Percentiles rank a stretch among this genome's conserved stretches.
Conservation (phyloP, 1,139 yeast species). For the Geotrichum reessii region DNA sequence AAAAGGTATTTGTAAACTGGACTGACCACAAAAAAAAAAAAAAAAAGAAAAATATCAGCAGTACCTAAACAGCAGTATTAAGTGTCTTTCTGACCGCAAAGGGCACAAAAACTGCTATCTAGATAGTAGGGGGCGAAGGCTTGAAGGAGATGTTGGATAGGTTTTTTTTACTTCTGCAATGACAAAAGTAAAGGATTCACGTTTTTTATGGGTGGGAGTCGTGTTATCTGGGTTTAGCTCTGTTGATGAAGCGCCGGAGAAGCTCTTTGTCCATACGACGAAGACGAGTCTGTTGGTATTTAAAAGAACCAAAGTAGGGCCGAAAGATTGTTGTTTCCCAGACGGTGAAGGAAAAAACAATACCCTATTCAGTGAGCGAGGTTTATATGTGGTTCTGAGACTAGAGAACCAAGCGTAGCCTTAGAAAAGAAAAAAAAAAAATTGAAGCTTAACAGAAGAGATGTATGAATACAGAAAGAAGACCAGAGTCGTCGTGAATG, state of each 20-base stretch:
- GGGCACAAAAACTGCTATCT: slow-evolving; percentile 20
- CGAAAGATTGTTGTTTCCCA: slow-evolving; percentile 25
- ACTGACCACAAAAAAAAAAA: background rate
- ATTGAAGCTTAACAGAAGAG: background rate
- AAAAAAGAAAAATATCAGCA: background rate
- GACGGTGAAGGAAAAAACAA: slow-evolving; percentile 28
- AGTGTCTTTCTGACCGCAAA: slow-evolving; percentile 21
- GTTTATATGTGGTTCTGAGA: slow-evolving; percentile 1
- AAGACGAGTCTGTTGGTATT: slow-evolving; percentile 19
- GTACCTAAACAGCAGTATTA: slow-evolving; percentile 20
- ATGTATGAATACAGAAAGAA: background rate
- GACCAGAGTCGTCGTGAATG: background rate
- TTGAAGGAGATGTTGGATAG: background rate
- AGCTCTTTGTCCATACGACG: slow-evolving; percentile 39
- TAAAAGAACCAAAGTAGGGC: slow-evolving; percentile 25
- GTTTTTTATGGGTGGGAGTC: slow-evolving; percentile 44
- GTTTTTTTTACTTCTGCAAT: slow-evolving; percentile 12
- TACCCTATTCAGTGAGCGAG: slow-evolving; percentile 23
- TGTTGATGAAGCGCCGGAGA: slow-evolving; percentile 38
- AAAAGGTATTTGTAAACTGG: background rate
- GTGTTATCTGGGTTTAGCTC: slow-evolving; percentile 40
- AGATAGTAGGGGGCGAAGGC: slow-evolving; percentile 7
- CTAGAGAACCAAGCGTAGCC: background rate
- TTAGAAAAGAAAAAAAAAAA: background rate
- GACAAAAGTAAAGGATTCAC: slow-evolving; percentile 35